Conservation (phyloP, 805 yeast genomes). For the Yamadazyma sp. region DNA sequence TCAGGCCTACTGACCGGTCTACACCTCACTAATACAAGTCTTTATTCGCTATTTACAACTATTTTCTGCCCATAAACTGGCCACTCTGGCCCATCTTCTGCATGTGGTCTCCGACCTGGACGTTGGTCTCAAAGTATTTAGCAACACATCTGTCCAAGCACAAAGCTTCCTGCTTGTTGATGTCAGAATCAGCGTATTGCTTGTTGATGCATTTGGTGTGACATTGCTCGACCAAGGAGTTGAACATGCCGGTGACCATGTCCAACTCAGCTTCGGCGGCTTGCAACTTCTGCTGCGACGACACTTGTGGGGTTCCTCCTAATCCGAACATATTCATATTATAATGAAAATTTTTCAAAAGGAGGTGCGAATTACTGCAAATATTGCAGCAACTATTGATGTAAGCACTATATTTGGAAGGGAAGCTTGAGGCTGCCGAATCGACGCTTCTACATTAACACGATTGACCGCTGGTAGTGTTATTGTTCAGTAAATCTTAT, state of each 20-base stretch:
- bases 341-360: conserved; percentile 11
- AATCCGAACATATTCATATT: conserved; percentile 61
- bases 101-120: conserved; percentile 83
- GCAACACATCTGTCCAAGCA: conserved; percentile 96
- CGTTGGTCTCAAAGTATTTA: conserved; percentile 91
- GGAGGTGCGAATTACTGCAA: conserved; percentile 4
- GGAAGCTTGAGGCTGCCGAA: no score
- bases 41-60: conserved; percentile 8
- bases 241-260: conserved; percentile 97
- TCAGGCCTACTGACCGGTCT: no score
- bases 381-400: no score
- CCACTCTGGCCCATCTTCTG: conserved; percentile 48
- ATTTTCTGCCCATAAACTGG: conserved; percentile 41
- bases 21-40: no score
- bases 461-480: no score
- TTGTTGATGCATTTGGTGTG: conserved; percentile 78
- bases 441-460: no score
- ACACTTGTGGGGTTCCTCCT: conserved; percentile 73
- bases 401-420: no score
- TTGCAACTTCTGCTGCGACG: conserved; percentile 71
- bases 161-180: conserved; percentile 75
- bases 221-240: conserved; percentile 85
- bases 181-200: conserved; percentile 67
- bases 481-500: no score
- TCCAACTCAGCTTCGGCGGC: conserved; percentile 98